phyloP scores from a whole-genome alignment of 2,329 filamentous ascomycete species.

The Ophiocordyceps polyrhachis-furcata region DNA sequence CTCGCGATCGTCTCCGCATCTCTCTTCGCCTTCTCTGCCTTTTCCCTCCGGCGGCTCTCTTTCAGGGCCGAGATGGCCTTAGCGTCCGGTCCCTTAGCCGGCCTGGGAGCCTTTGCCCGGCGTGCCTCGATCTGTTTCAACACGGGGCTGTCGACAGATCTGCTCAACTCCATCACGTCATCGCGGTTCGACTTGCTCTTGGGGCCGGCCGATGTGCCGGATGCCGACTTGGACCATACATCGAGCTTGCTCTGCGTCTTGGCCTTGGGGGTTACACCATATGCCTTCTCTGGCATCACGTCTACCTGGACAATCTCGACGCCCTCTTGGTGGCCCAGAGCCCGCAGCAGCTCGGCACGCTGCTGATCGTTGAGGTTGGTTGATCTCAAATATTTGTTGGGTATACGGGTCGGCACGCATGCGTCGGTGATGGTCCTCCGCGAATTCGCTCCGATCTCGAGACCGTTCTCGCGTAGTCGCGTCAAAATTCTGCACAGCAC shows the following conservation, averaged over 20 bases:
- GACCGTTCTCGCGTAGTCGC: constrained; percentile 57
- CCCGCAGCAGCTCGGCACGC: constrained; percentile 60
- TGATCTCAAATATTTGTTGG: constrained; percentile 39
- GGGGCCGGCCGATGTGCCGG: constrained; percentile 8
- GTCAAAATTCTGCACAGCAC: constrained; percentile 71
- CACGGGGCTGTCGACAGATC: constrained; percentile 26
- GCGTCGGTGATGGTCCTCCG: constrained; percentile 46
- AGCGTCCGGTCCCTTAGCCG: constrained; percentile 13
- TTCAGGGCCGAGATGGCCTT: constrained; percentile 32
- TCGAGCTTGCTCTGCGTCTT: constrained; percentile 44
- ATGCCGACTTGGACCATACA: constrained; percentile 37
- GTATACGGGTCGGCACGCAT: constrained; percentile 35
- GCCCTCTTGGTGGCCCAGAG: constrained; percentile 38
- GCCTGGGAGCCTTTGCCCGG: constrained; percentile 6
- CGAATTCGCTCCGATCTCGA: constrained; percentile 46
- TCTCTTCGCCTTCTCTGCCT: constrained; percentile 53
- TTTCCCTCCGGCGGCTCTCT: constrained; percentile 54
- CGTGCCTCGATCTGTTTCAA: constrained; percentile 27
- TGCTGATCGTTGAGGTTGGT: constrained; percentile 71
- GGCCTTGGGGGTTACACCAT: constrained; percentile 13
- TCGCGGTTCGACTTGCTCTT: constrained; percentile 22
- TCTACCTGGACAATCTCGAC: constrained; percentile 27
- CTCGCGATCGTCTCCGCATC: constrained; percentile 55
- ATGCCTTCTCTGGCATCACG: constrained; percentile 8
- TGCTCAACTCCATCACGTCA: constrained; percentile 26